Evolutionary conservation across 306 rosid genomes (phyloP), one percentile per base, ranked within the genome.

Genomic region (Gillenia trifoliata): DNA sequence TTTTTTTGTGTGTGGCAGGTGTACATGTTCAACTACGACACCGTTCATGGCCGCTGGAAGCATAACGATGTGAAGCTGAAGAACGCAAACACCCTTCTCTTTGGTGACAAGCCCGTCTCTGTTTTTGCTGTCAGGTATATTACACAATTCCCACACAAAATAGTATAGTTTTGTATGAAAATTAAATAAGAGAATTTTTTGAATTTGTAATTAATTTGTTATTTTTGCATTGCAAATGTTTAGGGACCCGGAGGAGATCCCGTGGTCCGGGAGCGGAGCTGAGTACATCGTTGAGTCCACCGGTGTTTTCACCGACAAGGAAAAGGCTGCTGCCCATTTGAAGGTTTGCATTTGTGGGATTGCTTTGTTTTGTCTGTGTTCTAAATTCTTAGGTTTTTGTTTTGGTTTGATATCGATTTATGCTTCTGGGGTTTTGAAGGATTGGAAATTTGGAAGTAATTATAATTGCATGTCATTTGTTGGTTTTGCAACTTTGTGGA

Each of bases 11-110:
- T 15, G 66, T 33, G 9, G 38, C 45, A 89, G 96, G 85, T 86
- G 63, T 91, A 89, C 84, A 88, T 91, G 96, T 91, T 91, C 80
- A 86, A 89, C 80, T 89, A 91, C 43, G 97, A 91, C 79, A 84
- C 85, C 52, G 93, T 91, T 73, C 93, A 91, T 59, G 97, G 95
- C 3, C 89, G 70, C 20, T 89, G 97, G 97, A 91, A 91, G 74
- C 88, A 91, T 23, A 30, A 56, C 34, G 97, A 91, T 0, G 66
- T 91, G 34, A 78, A 70, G 64, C 81, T 89, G 3, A 80, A 77
- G 83, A 91, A 89, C 81, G 49, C 78, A 0, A 85, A 88, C 76
- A 86, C 91, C 55, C 92, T 89, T 83, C 92, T 89, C 68, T 89
- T 87, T 6, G 97, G 90, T 64, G 77, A 83, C 5, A 87, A 75